Conservation (phyloP, 805 yeast genomes). For the Debaryomyces castellii region DNA sequence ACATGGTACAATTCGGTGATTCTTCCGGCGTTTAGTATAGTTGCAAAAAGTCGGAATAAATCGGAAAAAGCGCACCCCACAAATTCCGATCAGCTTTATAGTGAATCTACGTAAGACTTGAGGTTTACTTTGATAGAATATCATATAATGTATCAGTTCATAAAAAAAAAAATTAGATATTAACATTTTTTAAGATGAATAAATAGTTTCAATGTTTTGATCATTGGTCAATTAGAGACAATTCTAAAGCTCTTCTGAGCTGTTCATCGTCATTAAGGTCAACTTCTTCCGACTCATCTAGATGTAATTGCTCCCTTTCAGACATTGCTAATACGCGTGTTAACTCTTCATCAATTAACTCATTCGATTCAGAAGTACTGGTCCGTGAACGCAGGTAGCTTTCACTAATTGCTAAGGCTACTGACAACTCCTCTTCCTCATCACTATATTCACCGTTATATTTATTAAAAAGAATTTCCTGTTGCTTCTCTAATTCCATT, state of each 20-base stretch:
- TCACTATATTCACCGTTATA: constrained; percentile 44
- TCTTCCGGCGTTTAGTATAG: no score
- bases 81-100: background rate
- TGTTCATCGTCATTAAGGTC: constrained; percentile 14
- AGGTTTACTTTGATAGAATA: no score
- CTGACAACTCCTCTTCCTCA: constrained; percentile 40
- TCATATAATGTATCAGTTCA: no score
- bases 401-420: constrained; percentile 44
- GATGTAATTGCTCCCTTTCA: constrained; percentile 1
- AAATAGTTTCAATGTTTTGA: no score
- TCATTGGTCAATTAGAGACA: constrained; percentile 12
- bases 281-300: background rate
- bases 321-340: constrained; percentile 20
- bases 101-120: no score
- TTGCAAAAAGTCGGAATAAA: background rate
- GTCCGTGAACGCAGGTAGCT: constrained; percentile 14
- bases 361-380: constrained; percentile 5
- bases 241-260: constrained; percentile 15
- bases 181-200: no score
- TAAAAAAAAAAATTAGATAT: no score
- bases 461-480: constrained; percentile 34
- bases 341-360: constrained; percentile 29
- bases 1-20: no score
- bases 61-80: background rate
- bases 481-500: constrained; percentile 20